Evolutionary conservation across 2,329 filamentous ascomycete genomes (phyloP).

Genomic region (Plenodomus biglobosus): DNA sequence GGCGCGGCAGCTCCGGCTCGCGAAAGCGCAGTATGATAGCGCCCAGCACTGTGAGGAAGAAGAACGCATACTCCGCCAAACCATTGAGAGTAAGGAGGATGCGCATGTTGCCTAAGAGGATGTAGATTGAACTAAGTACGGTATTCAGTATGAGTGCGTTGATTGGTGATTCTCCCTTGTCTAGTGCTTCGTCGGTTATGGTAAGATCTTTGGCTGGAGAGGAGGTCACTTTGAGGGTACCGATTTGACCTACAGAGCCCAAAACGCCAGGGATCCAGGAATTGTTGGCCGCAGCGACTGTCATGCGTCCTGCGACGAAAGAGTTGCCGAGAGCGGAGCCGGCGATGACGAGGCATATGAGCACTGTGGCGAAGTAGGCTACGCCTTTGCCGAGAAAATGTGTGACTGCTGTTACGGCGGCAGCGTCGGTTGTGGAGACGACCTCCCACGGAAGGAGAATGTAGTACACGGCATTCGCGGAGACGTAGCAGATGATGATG

Average conservation of each 20-base stretch:
- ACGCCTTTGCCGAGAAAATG: slow-evolving; percentile 57
- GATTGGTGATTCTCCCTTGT: slow-evolving; percentile 42
- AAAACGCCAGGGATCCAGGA: slow-evolving; percentile 33
- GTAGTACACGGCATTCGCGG: slow-evolving; percentile 65
- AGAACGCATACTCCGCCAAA: slow-evolving; percentile 58
- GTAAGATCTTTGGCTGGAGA: slow-evolving; percentile 7
- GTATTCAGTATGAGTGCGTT: slow-evolving; percentile 41
- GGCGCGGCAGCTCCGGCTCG: slow-evolving; percentile 57
- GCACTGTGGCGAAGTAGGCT: slow-evolving; percentile 54
- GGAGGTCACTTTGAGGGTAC: slow-evolving; percentile 25
- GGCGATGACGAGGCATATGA: slow-evolving; percentile 64
- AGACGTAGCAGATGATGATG: slow-evolving; percentile 62
- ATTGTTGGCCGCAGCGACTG: slow-evolving; percentile 56
- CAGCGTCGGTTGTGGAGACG: slow-evolving; percentile 62
- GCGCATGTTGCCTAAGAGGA: slow-evolving; percentile 64
- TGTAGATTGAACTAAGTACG: slow-evolving; percentile 56
- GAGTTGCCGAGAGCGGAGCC: slow-evolving; percentile 65
- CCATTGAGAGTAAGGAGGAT: slow-evolving; percentile 58
- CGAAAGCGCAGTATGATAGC: slow-evolving; percentile 60
- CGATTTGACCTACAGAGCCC: slow-evolving; percentile 35
- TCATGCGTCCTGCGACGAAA: slow-evolving; percentile 65
- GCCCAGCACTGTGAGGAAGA: slow-evolving; percentile 64
- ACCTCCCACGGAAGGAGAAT: slow-evolving; percentile 62
- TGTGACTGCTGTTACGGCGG: slow-evolving; percentile 55
- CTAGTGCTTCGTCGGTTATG: slow-evolving; percentile 26